These are phyloP conservation scores for Alternaria gansuensis DNA, from an alignment of 2,329 filamentous ascomycete species.

Conservation along the genomic window DNA sequence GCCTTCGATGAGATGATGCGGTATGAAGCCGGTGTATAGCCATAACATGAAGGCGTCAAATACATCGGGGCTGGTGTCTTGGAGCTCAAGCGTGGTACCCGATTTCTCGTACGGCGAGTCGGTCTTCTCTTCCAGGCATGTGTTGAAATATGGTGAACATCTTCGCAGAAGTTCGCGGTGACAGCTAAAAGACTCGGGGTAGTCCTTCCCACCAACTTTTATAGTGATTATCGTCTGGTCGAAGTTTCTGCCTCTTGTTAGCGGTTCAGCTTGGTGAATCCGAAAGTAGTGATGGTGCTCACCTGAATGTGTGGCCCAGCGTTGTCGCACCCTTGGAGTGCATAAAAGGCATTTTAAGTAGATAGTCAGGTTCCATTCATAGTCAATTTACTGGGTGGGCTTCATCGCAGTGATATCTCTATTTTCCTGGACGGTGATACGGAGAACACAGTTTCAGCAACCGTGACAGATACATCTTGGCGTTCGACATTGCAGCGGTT, in stretches of 20 bases:
- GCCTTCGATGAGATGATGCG: constrained; percentile 50
- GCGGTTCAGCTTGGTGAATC: constrained; percentile 9
- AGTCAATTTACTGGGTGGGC: constrained; percentile 17
- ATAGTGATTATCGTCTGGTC: constrained; percentile 51
- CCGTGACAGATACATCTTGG: constrained; percentile 33
- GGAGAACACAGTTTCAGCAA: constrained; percentile 30
- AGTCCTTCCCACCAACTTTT: constrained; percentile 45
- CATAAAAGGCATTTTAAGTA: constrained; percentile 52
- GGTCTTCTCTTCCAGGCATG: constrained; percentile 41
- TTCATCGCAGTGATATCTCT: constrained; percentile 18
- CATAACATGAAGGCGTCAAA: constrained; percentile 52
- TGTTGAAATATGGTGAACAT: constrained; percentile 48
- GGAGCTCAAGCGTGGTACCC: constrained; percentile 41
- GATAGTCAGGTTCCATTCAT: constrained; percentile 47
- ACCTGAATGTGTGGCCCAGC: constrained; percentile 50
- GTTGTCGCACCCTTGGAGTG: constrained; percentile 41
- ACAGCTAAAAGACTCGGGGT: constrained; percentile 48
- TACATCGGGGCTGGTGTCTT: constrained; percentile 49
- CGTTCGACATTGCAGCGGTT: constrained; percentile 31
- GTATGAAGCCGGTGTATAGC: constrained; percentile 50
- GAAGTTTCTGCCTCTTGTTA: constrained; percentile 44
- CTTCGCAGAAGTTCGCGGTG: constrained; percentile 46
- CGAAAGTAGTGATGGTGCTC: constrained; percentile 3
- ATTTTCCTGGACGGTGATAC: constrained; percentile 11
- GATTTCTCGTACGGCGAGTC: constrained; percentile 46